Evolutionary conservation across 2,329 filamentous ascomycete species (phyloP), one percentile per base, ranked within the genome.

Genomic region (Aureobasidium melanogenum): DNA sequence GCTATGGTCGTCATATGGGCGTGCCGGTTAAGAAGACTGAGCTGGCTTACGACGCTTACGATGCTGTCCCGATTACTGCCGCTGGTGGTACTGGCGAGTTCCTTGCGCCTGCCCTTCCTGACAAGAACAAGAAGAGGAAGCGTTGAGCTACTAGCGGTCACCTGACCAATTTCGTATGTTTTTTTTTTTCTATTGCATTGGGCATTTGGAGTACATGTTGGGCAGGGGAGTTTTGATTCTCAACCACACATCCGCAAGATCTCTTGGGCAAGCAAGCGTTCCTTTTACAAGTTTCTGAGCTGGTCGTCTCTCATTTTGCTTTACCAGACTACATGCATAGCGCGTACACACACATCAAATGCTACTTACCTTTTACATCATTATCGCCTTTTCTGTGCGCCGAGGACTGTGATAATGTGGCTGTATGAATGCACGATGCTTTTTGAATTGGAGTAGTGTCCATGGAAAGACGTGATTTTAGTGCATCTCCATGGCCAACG

Each of bases 1-100:
- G 94, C 62, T 97, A 97, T 68, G 84, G 85, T 63, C 80, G 85
- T 62, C 82, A 87, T 71, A 86, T 88, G 85, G 83, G 85, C 58
- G 84, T 87, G 34, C 77, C 84, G 1, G 81, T 87, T 64, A 87
- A 86, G 75, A 86, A 85, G 69, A 71, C 64, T 36, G 69, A 67
- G 9, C 67, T 65, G 28, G 67, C 62, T 63, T 47, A 58, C 1
- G 54, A 58, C 22, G 22, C 41, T 36, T 58, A 58, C n/a, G 54
- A 58, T 28, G 7, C 64, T 60, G 30, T 57, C 60, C 38, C 59
- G 60, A 39, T 63, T 63, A 26, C 63, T 62, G 36, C 56, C 22
- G 64, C 72, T 26, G 46, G 67, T 69, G 41, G 71, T 71, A 14
- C 73, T 68, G 68, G 67, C 15, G 67, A 67, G 43, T 73, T 73